phyloP scores from a whole-genome alignment of 805 yeast species.

The Candida bentonensis region DNA sequence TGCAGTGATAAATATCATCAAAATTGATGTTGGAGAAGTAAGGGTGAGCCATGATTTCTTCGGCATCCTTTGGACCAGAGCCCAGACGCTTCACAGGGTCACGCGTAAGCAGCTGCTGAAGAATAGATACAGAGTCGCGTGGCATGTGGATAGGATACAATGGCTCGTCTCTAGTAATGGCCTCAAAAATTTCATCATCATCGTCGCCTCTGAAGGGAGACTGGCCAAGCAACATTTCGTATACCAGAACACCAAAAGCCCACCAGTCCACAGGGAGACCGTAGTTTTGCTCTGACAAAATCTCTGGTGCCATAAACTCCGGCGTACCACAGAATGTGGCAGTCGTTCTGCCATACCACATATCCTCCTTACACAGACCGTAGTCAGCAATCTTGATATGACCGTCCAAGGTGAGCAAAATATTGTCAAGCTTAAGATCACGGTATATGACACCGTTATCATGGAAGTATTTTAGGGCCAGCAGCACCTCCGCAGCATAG shows the following conservation, averaged over 20 bases:
- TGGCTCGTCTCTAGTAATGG: constrained; percentile 92
- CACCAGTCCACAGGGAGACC: constrained; percentile 98
- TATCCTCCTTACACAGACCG: constrained; percentile 89
- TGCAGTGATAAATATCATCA: constrained; percentile 62
- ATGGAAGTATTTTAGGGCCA: constrained; percentile 86
- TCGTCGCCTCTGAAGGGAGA: constrained; percentile 97
- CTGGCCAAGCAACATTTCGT: constrained; percentile 92
- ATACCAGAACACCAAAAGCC: constrained; percentile 95
- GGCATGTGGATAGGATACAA: constrained; percentile 96
- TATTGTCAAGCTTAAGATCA: constrained; percentile 91
- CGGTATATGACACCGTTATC: constrained; percentile 93
- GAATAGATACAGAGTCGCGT: constrained; percentile 83
- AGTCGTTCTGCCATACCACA: constrained; percentile 76
- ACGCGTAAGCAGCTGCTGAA: constrained; percentile 81
- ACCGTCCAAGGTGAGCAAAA: constrained; percentile 75
- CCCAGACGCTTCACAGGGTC: constrained; percentile 81
- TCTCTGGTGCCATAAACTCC: constrained; percentile 98
- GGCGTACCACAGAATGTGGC: constrained; percentile 98
- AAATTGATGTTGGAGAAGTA: constrained; percentile 83
- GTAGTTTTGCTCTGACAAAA: constrained; percentile 80
- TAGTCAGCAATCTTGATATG: constrained; percentile 96
- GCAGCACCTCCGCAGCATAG: constrained; percentile 89
- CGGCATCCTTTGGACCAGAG: constrained; percentile 75
- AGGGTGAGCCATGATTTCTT: constrained; percentile 89
- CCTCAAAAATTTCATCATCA: constrained; percentile 93